A percentile compares a stretch with the other conserved stretches of the same genome.
These are phyloP conservation scores for Baorangia bicolor DNA, from an alignment of 768 basidiomycete species.

Conservation along the genomic window DNA sequence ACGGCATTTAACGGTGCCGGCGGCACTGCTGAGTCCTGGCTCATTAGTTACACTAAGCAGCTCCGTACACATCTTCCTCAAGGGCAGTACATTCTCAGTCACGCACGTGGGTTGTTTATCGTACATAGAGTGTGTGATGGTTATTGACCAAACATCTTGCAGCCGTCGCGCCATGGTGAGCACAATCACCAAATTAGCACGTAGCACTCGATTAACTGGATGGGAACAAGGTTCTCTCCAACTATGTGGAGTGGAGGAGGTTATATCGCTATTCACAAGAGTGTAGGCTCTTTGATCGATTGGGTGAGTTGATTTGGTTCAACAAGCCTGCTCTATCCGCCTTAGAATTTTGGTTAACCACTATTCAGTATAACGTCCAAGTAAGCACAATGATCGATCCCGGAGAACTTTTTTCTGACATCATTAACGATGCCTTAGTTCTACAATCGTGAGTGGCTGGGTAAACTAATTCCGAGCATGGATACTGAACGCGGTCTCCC, in stretches of 20 bases:
- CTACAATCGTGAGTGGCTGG: constrained; percentile 25
- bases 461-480: not conserved
- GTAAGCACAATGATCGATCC: constrained; percentile 15
- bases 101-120: constrained; percentile 31
- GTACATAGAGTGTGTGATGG: not conserved
- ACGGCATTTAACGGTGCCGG: constrained; percentile 30
- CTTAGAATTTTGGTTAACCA: not conserved
- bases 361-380: constrained; percentile 37
- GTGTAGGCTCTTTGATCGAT: constrained; percentile 44
- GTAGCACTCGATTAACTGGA: not conserved
- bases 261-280: constrained; percentile 35
- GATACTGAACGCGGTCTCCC: not conserved
- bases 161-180: constrained; percentile 23
- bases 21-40: constrained; percentile 40
- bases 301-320: constrained; percentile 33
- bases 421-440: constrained; percentile 12
- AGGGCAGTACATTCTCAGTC: constrained; percentile 34
- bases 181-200: not conserved
- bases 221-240: constrained; percentile 19
- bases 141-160: not conserved
- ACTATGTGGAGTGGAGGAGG: constrained; percentile 27
- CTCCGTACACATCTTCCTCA: constrained; percentile 33
- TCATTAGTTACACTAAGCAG: constrained; percentile 31
- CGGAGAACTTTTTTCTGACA: not conserved
- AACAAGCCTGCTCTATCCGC: not conserved